Evolutionary conservation across 352 stramenopile species (phyloP), one percentile per base, ranked within the genome.

Genomic region (Phytophthora tentaculata): DNA sequence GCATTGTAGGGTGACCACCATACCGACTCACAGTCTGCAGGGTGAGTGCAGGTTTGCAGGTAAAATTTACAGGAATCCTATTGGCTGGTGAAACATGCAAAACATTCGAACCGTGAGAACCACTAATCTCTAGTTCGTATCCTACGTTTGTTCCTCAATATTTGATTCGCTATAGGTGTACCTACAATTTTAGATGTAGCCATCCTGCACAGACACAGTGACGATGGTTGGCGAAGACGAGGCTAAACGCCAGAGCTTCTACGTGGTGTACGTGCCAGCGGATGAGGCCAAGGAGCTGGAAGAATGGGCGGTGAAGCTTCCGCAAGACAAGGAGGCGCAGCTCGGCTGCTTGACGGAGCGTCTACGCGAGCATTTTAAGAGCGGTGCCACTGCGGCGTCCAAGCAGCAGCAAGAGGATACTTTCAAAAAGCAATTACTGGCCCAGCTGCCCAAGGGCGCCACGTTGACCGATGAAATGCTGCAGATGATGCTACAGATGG

Each of bases 401-500:
- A 66, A 73, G 22, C 47, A 76, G 9, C 70, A 92, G 62, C 84
- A 94, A 61, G 61, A 86, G 43, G 86, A 88, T 64, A 89, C 86
- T 9, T 95, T 95, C 70, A 92, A 93, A 73, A 50, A 92, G 72
- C 88, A 95, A 62, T 62, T 95, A 19, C 52, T 93, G 49, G 82
- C 71, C 48, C 88, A 95, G 68, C 35, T 95, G 29, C 88, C 88
- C 37, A 76, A 85, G 44, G 86, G 80, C 49, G 70, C 84, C 20
- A 74, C 59, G 29, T 77, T 96, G 56, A 85, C 86, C 24, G 78
- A 86, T 49, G 74, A 88, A 37, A 94, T 94, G 85, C 71, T 96
- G 51, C 69, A 91, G 55, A 96, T 94, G 84, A 92, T 96, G 84
- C 56, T 94, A 23, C 83, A 92, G 74, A 96, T 96, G 88, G 88